A percentile compares a stretch with the other conserved stretches of the same genome.
Conservation (phyloP, 495 filamentous ascomycete species). For the Pseudevernia furfuracea region DNA sequence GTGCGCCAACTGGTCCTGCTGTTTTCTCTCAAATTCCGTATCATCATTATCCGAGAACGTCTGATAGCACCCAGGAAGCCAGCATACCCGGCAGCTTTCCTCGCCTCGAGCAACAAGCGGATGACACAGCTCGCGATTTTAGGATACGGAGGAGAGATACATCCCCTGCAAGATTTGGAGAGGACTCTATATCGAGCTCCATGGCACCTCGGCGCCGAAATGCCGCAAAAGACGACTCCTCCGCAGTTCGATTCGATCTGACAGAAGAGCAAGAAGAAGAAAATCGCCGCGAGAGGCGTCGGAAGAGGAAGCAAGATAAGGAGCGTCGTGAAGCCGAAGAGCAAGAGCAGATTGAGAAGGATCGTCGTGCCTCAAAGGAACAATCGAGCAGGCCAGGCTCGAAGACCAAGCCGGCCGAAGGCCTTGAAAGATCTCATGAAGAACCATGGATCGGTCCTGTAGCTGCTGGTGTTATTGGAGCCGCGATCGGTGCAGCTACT, state of each 20-base stretch:
- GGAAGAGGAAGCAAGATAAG: constrained; percentile 28
- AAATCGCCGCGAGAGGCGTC: constrained; percentile 36
- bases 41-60: not conserved
- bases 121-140: constrained; percentile 1
- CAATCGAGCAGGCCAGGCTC: constrained; percentile 6
- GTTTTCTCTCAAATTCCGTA: constrained; percentile 25
- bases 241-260: constrained; percentile 42
- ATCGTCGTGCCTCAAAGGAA: constrained; percentile 13
- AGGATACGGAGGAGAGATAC: constrained; percentile 19
- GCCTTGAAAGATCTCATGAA: not conserved
- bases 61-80: not conserved
- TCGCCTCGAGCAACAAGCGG: constrained; percentile 3
- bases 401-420: constrained; percentile 6
- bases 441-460: constrained; percentile 37
- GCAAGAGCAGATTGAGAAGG: constrained; percentile 15
- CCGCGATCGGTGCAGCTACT: constrained; percentile 36
- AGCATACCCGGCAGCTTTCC: constrained; percentile 12
- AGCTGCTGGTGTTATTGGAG: constrained; percentile 43
- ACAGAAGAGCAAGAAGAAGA: constrained; percentile 43
- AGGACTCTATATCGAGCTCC: constrained; percentile 11
- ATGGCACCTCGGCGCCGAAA: constrained; percentile 28
- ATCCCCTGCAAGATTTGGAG: constrained; percentile 19
- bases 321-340: constrained; percentile 19
- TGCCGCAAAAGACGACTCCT: constrained; percentile 36
- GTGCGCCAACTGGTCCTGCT: constrained; percentile 31